Evolutionary conservation across 805 yeast species (phyloP), one percentile per base, ranked within the genome.

Genomic region (Candida coquimbonensis): DNA sequence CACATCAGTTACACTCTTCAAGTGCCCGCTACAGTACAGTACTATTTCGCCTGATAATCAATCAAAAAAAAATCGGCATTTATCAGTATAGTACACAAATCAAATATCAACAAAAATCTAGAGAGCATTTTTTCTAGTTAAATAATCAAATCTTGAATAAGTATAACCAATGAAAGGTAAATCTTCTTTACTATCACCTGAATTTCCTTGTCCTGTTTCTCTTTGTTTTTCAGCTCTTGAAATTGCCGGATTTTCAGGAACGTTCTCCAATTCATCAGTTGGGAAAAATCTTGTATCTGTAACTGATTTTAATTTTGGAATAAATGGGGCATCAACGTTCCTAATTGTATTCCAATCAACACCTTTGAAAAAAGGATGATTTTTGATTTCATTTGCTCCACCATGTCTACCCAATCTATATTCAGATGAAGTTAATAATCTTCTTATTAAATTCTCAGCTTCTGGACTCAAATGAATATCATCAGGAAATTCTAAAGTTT

Each of bases 201-300:
- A 67, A 27, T 55, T 62, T 35, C 73, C 70, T 56, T 70, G 71
- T 39, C 44, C 49, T 35, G 48, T 50, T 48, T 79, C 85, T 53
- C 81, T 73, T 60, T 77, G 83, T 56, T 76, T 75, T 55, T 82
- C 83, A 29, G 89, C 88, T 60, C 72, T 74, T 60, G 76, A 73
- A 61, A 77, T 69, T 5, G 82, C 83, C 12, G 96, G 96, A 39
- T 87, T 80, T 58, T 90, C 97, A 2, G 98, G 96, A 43, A 91
- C 89, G 58, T 87, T 87, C 64, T 91, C 96, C 58, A 91, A 72
- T 61, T 91, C 99, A 63, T 91, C 98, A 2, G 96, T 88, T 37
- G 99, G 98, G 88, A 93, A 93, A 72, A 91, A 91, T 56, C 97
- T 75, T 0, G 99, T 93, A 64, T 93, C 99, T 7, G 98, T 91